A percentile compares a stretch with the other conserved stretches of the same genome.
Evolutionary conservation across 208 protist genomes (phyloP).

Genomic region (Trichomonas tenax): DNA sequence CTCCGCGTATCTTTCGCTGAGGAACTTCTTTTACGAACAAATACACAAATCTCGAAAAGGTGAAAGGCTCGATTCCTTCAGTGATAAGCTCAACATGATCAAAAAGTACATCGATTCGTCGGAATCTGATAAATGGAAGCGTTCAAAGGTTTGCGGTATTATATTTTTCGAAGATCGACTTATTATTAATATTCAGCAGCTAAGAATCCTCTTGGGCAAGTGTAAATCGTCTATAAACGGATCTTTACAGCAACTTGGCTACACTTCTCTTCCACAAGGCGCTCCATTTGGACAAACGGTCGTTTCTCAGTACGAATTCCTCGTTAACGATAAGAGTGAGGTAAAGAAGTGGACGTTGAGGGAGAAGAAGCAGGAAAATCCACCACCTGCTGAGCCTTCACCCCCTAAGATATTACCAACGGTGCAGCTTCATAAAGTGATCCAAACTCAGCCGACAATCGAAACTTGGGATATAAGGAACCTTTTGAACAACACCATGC

Average conservation of each 20-base stretch:
- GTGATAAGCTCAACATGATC: not conserved
- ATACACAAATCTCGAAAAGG: not conserved
- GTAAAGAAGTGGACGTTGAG: conserved; percentile 3
- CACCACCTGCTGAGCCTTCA: not conserved
- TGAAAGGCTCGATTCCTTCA: not conserved
- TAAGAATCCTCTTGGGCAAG: not conserved
- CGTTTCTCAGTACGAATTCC: not conserved
- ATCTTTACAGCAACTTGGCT: not conserved
- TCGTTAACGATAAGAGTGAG: not conserved
- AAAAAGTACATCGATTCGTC: not conserved
- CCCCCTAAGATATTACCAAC: not conserved
- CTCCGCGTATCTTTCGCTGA: not conserved
- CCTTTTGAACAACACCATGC: not conserved
- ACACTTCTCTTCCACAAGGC: not conserved
- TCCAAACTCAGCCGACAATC: not conserved
- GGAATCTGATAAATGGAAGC: not conserved
- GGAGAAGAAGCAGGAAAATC: not conserved
- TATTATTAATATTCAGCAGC: not conserved
- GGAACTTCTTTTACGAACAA: not conserved
- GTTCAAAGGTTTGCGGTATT: not conserved
- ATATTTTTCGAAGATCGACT: not conserved
- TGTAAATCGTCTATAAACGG: conserved; percentile 18
- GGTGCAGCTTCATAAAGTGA: not conserved
- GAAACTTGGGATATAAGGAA: not conserved
- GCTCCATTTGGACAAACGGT: not conserved